Conservation (phyloP, 1,139 yeast genomes). For the Torulaspora globosa region DNA sequence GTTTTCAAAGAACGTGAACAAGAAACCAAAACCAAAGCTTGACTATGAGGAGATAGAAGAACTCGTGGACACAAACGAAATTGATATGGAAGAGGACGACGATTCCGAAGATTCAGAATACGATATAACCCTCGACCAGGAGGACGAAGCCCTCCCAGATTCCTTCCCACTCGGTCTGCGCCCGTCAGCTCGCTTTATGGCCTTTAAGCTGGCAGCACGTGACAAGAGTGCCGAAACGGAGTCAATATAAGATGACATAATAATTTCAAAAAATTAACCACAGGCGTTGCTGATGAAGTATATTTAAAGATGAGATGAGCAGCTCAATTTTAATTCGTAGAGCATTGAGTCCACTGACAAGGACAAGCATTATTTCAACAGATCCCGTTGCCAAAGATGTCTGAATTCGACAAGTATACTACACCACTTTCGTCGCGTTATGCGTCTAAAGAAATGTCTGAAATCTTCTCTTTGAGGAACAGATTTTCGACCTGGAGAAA, state of each 20-base stretch:
- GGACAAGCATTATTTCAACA: neutral
- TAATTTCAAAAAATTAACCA: constrained; percentile 6
- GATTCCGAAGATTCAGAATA: constrained; percentile 11
- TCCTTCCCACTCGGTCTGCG: constrained; percentile 30
- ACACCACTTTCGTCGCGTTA: constrained; percentile 95
- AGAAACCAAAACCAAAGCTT: constrained; percentile 20
- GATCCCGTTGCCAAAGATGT: constrained; percentile 35
- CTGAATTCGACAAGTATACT: constrained; percentile 65
- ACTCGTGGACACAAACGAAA: constrained; percentile 11
- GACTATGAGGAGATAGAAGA: constrained; percentile 30
- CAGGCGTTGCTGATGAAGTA: constrained; percentile 1
- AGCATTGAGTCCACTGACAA: neutral
- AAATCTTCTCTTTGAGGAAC: constrained; percentile 84
- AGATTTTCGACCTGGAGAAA: constrained; percentile 98
- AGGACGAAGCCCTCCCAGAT: constrained; percentile 20
- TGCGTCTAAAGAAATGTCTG: constrained; percentile 96
- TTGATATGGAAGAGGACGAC: constrained; percentile 12
- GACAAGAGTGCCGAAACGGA: constrained; percentile 12
- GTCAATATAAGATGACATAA: constrained; percentile 12
- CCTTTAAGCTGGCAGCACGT: constrained; percentile 24
- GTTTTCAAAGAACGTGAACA: constrained; percentile 22
- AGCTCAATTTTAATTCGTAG: neutral
- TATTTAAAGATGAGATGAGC: constrained; percentile 1
- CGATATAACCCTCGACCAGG: constrained; percentile 21
- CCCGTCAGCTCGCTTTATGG: constrained; percentile 33